A percentile compares a stretch with the other conserved stretches of the same genome.
Evolutionary conservation across 2,329 filamentous ascomycete genomes (phyloP).

Genomic region (Pseudogymnoascus sp.): DNA sequence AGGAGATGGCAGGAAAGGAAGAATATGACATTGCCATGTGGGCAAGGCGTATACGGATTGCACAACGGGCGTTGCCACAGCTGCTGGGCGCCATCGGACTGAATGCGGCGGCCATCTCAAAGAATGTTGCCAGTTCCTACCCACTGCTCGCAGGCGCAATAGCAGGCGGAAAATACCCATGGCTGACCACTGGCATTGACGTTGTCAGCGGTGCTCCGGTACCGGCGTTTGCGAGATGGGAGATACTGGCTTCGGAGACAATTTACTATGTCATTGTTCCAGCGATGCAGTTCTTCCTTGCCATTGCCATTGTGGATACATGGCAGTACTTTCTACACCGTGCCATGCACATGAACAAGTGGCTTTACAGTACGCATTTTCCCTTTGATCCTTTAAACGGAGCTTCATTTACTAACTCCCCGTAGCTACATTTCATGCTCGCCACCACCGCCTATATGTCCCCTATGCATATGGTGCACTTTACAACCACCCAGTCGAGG

Average conservation of each 20-base stretch:
- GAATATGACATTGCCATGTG: slow-evolving; percentile 84
- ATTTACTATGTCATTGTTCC: slow-evolving; percentile 78
- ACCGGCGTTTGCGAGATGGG: slow-evolving; percentile 77
- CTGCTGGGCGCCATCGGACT: slow-evolving; percentile 65
- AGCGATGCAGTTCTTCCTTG: slow-evolving; percentile 65
- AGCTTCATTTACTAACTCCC: slow-evolving; percentile 17
- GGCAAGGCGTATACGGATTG: slow-evolving; percentile 72
- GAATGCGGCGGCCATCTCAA: slow-evolving; percentile 66
- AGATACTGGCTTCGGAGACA: slow-evolving; percentile 62
- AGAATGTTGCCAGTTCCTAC: slow-evolving; percentile 62
- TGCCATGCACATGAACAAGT: slow-evolving; percentile 94
- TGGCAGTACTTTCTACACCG: slow-evolving; percentile 99
- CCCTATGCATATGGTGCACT: slow-evolving; percentile 95
- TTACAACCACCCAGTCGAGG: slow-evolving; percentile 94
- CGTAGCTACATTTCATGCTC: slow-evolving; percentile 78
- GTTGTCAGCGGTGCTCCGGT: slow-evolving; percentile 43
- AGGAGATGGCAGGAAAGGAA: slow-evolving; percentile 67
- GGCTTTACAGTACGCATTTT: slow-evolving; percentile 79
- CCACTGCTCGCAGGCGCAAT: slow-evolving; percentile 68
- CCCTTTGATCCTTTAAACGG: neutral
- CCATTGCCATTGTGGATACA: slow-evolving; percentile 73
- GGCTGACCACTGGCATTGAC: slow-evolving; percentile 51
- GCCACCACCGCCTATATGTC: slow-evolving; percentile 94
- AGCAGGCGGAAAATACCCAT: slow-evolving; percentile 73
- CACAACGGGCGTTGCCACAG: slow-evolving; percentile 68